A percentile compares a stretch with the other conserved stretches of the same genome.
phyloP scores from a whole-genome alignment of 2,329 filamentous ascomycete species.

The Tolypocladium sp. region DNA sequence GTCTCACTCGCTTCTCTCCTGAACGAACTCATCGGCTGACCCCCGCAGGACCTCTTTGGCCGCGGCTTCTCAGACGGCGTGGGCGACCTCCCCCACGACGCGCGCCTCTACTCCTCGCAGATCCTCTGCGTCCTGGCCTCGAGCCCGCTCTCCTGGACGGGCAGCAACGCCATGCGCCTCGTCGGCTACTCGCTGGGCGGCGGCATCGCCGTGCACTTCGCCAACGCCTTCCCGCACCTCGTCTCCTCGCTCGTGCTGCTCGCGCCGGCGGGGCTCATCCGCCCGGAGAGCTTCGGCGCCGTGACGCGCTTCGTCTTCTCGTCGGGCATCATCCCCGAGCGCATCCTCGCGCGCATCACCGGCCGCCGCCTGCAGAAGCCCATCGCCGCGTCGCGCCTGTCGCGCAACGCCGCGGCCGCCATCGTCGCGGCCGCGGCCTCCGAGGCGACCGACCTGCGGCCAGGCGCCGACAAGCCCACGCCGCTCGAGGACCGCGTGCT shows the following conservation, averaged over 20 bases:
- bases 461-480: slow-evolving; percentile 7
- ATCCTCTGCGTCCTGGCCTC: slow-evolving; percentile 63
- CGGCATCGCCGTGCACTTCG: slow-evolving; percentile 66
- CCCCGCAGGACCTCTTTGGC: slow-evolving; percentile 53
- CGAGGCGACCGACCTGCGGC: slow-evolving; percentile 23
- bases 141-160: slow-evolving; percentile 60
- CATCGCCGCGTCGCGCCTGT: slow-evolving; percentile 27
- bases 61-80: slow-evolving; percentile 59
- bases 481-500: slow-evolving; percentile 38
- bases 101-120: slow-evolving; percentile 64
- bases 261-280: slow-evolving; percentile 69
- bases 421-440: slow-evolving; percentile 26
- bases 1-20: slow-evolving; percentile 4
- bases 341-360: slow-evolving; percentile 38
- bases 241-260: slow-evolving; percentile 65
- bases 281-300: slow-evolving; percentile 41
- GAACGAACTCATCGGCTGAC: neutral
- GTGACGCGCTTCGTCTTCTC: slow-evolving; percentile 42
- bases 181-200: slow-evolving; percentile 79
- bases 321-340: slow-evolving; percentile 44
- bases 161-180: slow-evolving; percentile 48
- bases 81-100: slow-evolving; percentile 59
- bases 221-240: slow-evolving; percentile 61
- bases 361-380: slow-evolving; percentile 38
- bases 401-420: slow-evolving; percentile 15